Percentiles rank a stretch among this genome's conserved stretches.
phyloP scores from a whole-genome alignment of 495 filamentous ascomycete species.

The Hyaloscypha bicolor region DNA sequence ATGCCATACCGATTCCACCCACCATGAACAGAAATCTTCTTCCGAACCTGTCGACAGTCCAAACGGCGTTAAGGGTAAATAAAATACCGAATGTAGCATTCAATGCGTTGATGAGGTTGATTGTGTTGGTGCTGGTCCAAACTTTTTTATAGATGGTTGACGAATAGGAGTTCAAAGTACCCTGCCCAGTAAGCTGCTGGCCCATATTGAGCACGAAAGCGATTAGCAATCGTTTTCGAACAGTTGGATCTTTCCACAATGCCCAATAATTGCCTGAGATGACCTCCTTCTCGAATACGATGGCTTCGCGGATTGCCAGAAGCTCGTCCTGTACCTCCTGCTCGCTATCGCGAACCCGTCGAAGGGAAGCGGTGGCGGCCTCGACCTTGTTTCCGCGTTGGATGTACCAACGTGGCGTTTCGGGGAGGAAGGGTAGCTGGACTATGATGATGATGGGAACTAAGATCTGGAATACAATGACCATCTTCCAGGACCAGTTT shows the following conservation, averaged over 20 bases:
- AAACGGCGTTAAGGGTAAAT: slow-evolving; percentile 69
- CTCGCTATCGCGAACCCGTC: slow-evolving; percentile 56
- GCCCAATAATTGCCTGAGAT: slow-evolving; percentile 67
- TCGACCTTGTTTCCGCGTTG: slow-evolving; percentile 72
- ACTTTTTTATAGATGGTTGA: slow-evolving; percentile 67
- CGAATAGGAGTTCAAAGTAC: slow-evolving; percentile 59
- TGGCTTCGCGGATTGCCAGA: slow-evolving; percentile 77
- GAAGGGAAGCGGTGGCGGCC: slow-evolving; percentile 63
- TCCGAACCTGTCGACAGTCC: slow-evolving; percentile 63
- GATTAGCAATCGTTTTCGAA: slow-evolving; percentile 69
- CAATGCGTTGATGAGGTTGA: slow-evolving; percentile 58
- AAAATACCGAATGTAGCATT: slow-evolving; percentile 79
- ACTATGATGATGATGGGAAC: slow-evolving; percentile 60
- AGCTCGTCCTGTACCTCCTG: slow-evolving; percentile 73
- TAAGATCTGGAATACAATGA: slow-evolving; percentile 63
- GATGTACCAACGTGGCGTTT: slow-evolving; percentile 76
- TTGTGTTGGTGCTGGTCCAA: slow-evolving; percentile 45
- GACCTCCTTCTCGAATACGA: slow-evolving; percentile 74
- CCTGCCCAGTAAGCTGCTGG: slow-evolving; percentile 67
- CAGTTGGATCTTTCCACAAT: slow-evolving; percentile 69
- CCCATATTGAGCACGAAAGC: slow-evolving; percentile 69
- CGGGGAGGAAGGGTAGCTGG: slow-evolving; percentile 76
- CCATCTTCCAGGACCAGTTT: slow-evolving; percentile 60
- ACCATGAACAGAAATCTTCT: slow-evolving; percentile 56
- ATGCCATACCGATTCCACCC: slow-evolving; percentile 59